Evolutionary conservation across 129 eudicot species (phyloP).

Genomic region (Kitagawia praeruptora): DNA sequence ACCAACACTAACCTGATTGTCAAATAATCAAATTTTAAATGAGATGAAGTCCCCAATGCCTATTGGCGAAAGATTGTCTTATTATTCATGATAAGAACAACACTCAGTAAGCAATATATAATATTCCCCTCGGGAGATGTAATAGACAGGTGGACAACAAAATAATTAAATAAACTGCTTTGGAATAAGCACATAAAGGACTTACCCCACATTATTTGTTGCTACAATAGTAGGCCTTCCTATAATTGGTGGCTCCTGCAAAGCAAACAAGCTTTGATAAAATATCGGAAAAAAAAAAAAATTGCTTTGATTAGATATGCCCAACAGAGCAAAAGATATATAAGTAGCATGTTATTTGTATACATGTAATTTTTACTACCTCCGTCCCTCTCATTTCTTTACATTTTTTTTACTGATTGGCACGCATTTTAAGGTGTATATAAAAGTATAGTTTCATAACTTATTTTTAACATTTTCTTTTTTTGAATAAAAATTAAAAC

Average conservation of each 20-base stretch:
- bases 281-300: background rate
- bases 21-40: too few relatives aligned
- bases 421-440: too few relatives aligned
- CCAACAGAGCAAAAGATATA: background rate
- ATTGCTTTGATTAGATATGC: background rate
- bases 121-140: background rate
- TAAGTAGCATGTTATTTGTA: background rate
- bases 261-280: slow-evolving; percentile 14
- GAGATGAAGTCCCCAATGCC: too few relatives aligned
- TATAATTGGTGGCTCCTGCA: slow-evolving; percentile 65
- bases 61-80: background rate
- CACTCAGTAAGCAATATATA: background rate
- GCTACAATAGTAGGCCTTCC: slow-evolving; percentile 57
- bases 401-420: too few relatives aligned
- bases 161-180: background rate
- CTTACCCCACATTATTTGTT: slow-evolving; percentile 41
- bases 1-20: background rate
- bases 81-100: background rate
- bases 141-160: background rate
- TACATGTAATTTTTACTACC: background rate
- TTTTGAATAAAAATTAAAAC: too few relatives aligned
- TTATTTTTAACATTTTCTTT: too few relatives aligned
- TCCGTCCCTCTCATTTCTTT: too few relatives aligned
- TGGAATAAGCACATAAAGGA: background rate
- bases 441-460: too few relatives aligned